Percentiles rank a stretch among this genome's conserved stretches.
phyloP scores from a whole-genome alignment of 148 eudicot genomes.

The Rhododendron ferrugineum region DNA sequence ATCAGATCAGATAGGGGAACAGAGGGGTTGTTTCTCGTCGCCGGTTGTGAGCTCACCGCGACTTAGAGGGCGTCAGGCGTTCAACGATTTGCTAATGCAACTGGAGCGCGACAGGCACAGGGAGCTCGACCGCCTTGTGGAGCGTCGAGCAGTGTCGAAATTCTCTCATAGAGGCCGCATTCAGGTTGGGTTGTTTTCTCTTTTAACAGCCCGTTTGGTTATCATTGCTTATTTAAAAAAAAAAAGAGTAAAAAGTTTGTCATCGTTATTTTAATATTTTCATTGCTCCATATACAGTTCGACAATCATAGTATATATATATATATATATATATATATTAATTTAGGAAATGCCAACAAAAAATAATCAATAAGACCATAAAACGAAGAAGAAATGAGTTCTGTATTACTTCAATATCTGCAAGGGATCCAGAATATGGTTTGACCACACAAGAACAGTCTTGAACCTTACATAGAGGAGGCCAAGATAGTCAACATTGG shows the following conservation, averaged over 20 bases:
- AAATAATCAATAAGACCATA: background rate
- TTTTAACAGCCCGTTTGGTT: background rate
- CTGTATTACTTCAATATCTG: no score
- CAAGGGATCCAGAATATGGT: background rate
- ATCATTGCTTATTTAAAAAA: background rate
- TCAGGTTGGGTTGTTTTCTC: constrained; percentile 38
- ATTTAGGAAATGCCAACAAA: no score
- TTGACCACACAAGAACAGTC: no score
- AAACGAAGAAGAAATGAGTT: background rate
- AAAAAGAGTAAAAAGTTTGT: no score
- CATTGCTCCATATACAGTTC: background rate
- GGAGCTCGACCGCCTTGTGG: constrained; percentile 44
- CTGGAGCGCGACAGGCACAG: constrained; percentile 44
- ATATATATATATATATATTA: no score
- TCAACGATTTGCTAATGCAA: constrained; percentile 34
- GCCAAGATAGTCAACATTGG: no score
- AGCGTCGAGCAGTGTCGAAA: constrained; percentile 42
- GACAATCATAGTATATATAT: no score
- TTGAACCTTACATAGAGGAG: no score
- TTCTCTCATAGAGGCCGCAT: constrained; percentile 68
- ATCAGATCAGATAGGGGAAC: constrained; percentile 18
- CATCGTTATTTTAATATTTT: background rate
- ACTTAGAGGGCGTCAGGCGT: constrained; percentile 67
- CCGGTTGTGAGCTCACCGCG: constrained; percentile 39
- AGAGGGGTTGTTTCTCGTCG: constrained; percentile 15